Percentiles rank a stretch among this genome's conserved stretches.
Evolutionary conservation across 2,329 filamentous ascomycete genomes (phyloP).

Genomic region (Penicillium griseofulvum): DNA sequence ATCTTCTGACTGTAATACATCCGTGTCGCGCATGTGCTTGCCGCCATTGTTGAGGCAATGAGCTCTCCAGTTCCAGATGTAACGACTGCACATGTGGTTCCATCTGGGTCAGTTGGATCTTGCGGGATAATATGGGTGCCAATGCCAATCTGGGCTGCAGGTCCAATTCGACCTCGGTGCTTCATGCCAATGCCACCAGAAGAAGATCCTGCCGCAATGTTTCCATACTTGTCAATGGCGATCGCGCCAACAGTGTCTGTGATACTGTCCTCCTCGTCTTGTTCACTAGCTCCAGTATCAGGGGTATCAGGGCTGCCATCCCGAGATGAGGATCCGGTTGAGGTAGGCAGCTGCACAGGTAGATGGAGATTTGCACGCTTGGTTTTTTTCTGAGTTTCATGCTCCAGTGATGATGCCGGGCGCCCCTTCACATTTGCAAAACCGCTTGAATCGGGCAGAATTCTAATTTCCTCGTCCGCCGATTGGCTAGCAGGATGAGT

Average conservation of each 20-base stretch:
- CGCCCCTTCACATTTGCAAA: neutral
- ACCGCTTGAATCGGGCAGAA: neutral
- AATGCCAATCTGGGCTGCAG: conserved; percentile 87
- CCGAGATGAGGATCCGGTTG: neutral
- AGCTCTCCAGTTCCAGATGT: conserved; percentile 96
- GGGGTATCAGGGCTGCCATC: neutral
- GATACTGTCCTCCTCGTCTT: conserved; percentile 57
- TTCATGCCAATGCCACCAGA: conserved; percentile 99
- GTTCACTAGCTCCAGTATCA: neutral
- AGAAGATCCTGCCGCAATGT: conserved; percentile 90
- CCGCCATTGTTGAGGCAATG: conserved; percentile 93
- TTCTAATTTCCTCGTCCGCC: neutral
- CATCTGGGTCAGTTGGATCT: conserved; percentile 66
- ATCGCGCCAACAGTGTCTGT: conserved; percentile 96
- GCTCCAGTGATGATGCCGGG: neutral
- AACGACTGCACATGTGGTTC: conserved; percentile 73
- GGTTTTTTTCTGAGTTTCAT: neutral
- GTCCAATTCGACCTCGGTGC: conserved; percentile 83
- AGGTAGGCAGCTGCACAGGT: neutral
- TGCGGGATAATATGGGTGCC: conserved; percentile 85
- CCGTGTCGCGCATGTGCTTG: conserved; percentile 79
- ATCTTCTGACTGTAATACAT: conserved; percentile 69
- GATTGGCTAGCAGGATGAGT: neutral
- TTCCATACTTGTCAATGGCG: conserved; percentile 79
- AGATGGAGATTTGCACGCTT: neutral